Evolutionary conservation across 305 asterid genomes (phyloP), one percentile per base, ranked within the genome.

Genomic region (Fraxinus albicans): DNA sequence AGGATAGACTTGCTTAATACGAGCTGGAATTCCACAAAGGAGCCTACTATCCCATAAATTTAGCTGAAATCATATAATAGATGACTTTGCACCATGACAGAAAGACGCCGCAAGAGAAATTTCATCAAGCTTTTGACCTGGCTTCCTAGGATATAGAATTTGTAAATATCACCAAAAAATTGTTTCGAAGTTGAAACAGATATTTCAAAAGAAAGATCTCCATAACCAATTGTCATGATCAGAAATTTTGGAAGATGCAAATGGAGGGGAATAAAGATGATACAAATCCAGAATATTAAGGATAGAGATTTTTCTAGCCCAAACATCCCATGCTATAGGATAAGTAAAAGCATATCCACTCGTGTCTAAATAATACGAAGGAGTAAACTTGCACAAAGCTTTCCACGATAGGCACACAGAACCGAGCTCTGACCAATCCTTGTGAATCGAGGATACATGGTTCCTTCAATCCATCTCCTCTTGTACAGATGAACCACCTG

Each of bases 381-480:
- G 98, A 73, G 97, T 93, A 79, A 85, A 91, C 19, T 84, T 79
- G 87, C 92, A 86, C 86, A 94, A 87, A 85, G 98, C 97, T 90
- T 94, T 98, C 98, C 98, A 96, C 38, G 97, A 88, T 17, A 94
- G 92, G 84, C 90, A 91, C 76, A 96, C 91, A 40, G 99, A 96
- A 82, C 99, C 98, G 85, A 96, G 89, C 99, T 96, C 86, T 94
- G 98, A 40, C 99, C 97, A 87, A 96, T 93, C 98, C 94, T 92
- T 33, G 98, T 94, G 88, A 96, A 94, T 44, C 98, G 95, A 63
- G 98, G 98, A 87, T 93, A 96, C 21, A 94, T 92, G 73, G 91
- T 84, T 91, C 93, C 98, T 84, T 94, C 99, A 77, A 93, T 84
- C 97, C 99, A 94, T 85, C 89, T 94, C 86, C 99, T 92, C 82